Evolutionary conservation across 1,284 basidiomycete genomes (phyloP), one percentile per base, ranked within the genome.

Genomic region (Bjerkandera adusta): DNA sequence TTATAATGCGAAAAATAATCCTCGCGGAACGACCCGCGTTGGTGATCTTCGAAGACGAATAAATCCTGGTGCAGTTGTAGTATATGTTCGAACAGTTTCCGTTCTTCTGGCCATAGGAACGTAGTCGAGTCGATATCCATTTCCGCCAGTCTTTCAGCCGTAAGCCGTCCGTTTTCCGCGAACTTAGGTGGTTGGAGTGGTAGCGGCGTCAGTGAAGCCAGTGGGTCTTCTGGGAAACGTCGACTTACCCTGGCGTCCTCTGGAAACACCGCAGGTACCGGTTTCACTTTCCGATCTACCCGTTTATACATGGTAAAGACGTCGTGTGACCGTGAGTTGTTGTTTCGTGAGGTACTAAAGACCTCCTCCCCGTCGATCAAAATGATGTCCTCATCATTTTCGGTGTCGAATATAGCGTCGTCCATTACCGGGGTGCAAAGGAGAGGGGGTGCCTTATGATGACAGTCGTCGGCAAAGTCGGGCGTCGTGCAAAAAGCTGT

Each of bases 1-100:
- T 62, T 62, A 39, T 66, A 64, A 6, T 55, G 59, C 0, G 60
- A 50, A 52, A 72, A 72, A 45, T 69, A 71, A 6, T 62, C 57
- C n/a, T 61, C 50, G 11, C 53, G 47, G 8, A 72, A 59, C 0
- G 57, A 65, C 2, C 69, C 66, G 13, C 62, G 37, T 2, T 72
- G 58, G 0, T 0, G 45, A 32, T 72, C 67, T 20, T 59, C 57
- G 27, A 63, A 73, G 0, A 68, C 51, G 27, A 49, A 20, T 27
- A 59, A 53, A 15, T 49, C 33, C 43, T 68, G 49, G 40, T 68
- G 64, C 0, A 61, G 29, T 13, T 40, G 27, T 20, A 69, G 38
- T 1, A 70, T 51, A 20, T 63, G 55, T 16, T 51, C 37, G 22
- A 65, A 58, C 10, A 69, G 48, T 37, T 58, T 61, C 11, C 57